Base-by-base conservation (phyloP, 306 rosid species). In the Biancaea sappan region DNA sequence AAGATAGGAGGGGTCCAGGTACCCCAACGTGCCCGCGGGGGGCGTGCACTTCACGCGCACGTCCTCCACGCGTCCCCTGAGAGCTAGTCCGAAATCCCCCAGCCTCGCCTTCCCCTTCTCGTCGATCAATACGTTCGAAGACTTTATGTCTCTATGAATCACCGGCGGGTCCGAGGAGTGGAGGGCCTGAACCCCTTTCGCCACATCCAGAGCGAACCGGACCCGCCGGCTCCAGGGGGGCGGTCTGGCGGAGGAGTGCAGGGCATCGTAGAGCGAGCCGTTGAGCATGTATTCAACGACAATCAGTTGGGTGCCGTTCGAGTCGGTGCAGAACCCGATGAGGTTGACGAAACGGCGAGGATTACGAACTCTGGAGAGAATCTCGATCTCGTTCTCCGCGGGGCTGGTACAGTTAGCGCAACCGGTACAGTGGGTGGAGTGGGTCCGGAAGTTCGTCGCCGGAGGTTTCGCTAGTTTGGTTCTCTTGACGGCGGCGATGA, bases 21-120 rank as follows among this genome's bases (percentile, higher is more conserved):
- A 94, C 2, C 98, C 98, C 52, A 94, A 78, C 59, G 98, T 94
- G 15, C 98, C 98, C 54, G 98, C 97, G 19, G 98, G 98, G 0
- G 97, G 97, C 2, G 97, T 91, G 63, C 91, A 89, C 84, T 80
- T 89, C 0, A 89, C 78, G 3, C 90, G 92, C 6, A 93, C 94
- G 73, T 93, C 98, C 72, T 91, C 97, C 87, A 94, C 90, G 88
- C 89, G 88, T 72, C 97, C 97, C 29, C 96, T 84, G 0, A 94
- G 56, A 0, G 98, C 97, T 18, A 94, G 58, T 0, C 98, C 98
- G 19, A 94, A 89, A 71, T 94, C 98, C 0, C 97, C 92, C 69
- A 94, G 88, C 74, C 98, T 69, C 0, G 98, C 98, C 53, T 76
- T 79, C 73, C 87, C 31, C 0, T 80, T 51, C 6, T 28, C 63